Conservation (phyloP, 805 yeast species). For the Torulaspora delbrueckii region DNA sequence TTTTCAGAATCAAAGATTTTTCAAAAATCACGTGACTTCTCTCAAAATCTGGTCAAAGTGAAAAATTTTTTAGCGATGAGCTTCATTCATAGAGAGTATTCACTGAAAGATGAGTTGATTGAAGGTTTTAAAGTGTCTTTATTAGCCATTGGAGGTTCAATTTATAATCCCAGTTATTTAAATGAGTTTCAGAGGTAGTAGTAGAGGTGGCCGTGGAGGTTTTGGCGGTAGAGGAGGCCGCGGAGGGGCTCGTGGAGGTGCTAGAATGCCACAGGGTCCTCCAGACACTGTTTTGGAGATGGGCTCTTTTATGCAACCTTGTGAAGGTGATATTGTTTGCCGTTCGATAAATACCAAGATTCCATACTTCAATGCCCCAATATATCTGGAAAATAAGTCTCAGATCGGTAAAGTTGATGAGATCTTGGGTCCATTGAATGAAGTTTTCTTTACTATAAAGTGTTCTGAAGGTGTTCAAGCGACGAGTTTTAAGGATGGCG, state of each 20-base stretch:
- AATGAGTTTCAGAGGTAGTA: constrained; percentile 41
- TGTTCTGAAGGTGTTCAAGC: constrained; percentile 97
- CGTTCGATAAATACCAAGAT: constrained; percentile 89
- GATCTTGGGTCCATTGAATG: constrained; percentile 94
- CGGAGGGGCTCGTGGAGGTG: constrained; percentile 56
- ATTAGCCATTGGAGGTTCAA: background rate
- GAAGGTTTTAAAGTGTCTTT: background rate
- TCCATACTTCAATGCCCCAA: constrained; percentile 98
- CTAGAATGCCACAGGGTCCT: constrained; percentile 83
- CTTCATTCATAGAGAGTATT: background rate
- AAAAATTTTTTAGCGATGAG: constrained; percentile 14
- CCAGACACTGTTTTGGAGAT: constrained; percentile 92
- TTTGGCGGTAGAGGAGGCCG: constrained; percentile 41
- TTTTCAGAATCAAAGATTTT: background rate
- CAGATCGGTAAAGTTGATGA: constrained; percentile 97
- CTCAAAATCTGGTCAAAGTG: background rate
- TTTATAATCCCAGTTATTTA: background rate
- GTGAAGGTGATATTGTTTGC: constrained; percentile 97
- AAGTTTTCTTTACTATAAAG: constrained; percentile 95
- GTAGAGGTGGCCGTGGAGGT: constrained; percentile 38
- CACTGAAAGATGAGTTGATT: constrained; percentile 5
- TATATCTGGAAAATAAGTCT: constrained; percentile 91
- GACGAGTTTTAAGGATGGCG: constrained; percentile 87
- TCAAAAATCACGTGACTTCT: background rate
- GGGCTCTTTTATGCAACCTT: constrained; percentile 87